Percentiles rank a stretch among this genome's conserved stretches.
These are phyloP conservation scores for Plasmodium inui DNA, from an alignment of 169 alveolate genomes.

Conservation along the genomic window DNA sequence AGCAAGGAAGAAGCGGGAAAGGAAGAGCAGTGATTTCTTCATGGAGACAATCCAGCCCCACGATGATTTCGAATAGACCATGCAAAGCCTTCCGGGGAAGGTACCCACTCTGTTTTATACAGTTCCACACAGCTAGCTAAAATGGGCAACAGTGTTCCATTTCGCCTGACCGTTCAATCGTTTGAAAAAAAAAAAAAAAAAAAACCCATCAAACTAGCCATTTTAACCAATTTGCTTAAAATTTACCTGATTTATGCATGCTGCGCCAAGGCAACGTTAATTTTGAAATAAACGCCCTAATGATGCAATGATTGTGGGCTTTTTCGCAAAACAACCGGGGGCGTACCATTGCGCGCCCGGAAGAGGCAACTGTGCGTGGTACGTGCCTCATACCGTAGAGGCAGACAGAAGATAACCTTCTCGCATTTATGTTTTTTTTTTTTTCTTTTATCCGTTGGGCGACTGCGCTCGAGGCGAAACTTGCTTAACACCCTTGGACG, in stretches of 20 bases:
- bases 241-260: neutral
- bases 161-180: neutral
- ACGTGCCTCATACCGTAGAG: neutral
- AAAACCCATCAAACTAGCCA: neutral
- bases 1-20: neutral
- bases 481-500: neutral
- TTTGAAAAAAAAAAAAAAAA: neutral
- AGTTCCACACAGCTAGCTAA: neutral
- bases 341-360: neutral
- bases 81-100: neutral
- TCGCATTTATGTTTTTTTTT: neutral
- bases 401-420: neutral
- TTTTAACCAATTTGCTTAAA: neutral
- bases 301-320: neutral
- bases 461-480: neutral
- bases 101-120: neutral
- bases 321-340: neutral
- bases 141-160: neutral
- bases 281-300: neutral
- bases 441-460: neutral
- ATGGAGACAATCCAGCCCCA: conserved; percentile 19
- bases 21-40: conserved; percentile 1
- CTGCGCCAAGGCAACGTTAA: neutral
- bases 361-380: neutral
- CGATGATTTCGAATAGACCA: neutral